These are phyloP conservation scores for Fusarium transvaalense DNA, from an alignment of 2,329 filamentous ascomycete species.

Conservation along the genomic window DNA sequence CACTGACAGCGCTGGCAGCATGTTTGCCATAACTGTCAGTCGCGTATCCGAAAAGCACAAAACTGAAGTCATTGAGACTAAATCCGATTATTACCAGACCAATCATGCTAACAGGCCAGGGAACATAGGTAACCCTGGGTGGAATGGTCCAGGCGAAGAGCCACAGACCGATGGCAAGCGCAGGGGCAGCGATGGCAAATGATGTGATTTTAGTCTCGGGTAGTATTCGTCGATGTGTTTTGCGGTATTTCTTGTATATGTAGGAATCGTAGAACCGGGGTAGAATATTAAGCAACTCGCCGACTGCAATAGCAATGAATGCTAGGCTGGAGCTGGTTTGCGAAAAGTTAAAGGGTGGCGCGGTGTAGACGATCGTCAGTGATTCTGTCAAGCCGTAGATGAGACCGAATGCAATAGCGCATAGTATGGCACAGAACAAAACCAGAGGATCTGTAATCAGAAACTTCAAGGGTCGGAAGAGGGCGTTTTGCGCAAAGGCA, in stretches of 20 bases:
- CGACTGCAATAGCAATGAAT: slow-evolving; percentile 11
- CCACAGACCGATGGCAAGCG: slow-evolving; percentile 15
- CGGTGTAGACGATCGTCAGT: slow-evolving; percentile 13
- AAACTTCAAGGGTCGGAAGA: slow-evolving; percentile 19
- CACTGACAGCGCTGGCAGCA: slow-evolving; percentile 20
- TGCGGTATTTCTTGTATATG: slow-evolving; percentile 19
- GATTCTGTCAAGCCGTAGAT: slow-evolving; percentile 25
- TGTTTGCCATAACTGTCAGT: slow-evolving; percentile 20
- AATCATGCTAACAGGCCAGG: slow-evolving; percentile 26
- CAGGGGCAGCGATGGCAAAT: slow-evolving; percentile 5
- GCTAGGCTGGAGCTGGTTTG: slow-evolving; percentile 10
- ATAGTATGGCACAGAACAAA: slow-evolving; percentile 8
- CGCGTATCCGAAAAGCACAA: slow-evolving; percentile 12
- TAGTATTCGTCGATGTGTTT: neutral
- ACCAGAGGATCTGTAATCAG: slow-evolving; percentile 13
- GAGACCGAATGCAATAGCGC: slow-evolving; percentile 19
- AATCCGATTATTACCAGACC: slow-evolving; percentile 14
- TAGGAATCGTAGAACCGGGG: slow-evolving; percentile 11
- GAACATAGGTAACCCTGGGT: slow-evolving; percentile 4
- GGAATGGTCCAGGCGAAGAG: slow-evolving; percentile 25
- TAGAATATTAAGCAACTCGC: slow-evolving; percentile 3
- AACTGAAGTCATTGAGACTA: slow-evolving; percentile 18
- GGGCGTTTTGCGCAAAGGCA: neutral
- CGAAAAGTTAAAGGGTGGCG: slow-evolving; percentile 2
- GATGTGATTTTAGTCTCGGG: slow-evolving; percentile 13